These are phyloP conservation scores for Acanthamoeba divionensis DNA, from an alignment of 208 protist genomes.

Conservation along the genomic window DNA sequence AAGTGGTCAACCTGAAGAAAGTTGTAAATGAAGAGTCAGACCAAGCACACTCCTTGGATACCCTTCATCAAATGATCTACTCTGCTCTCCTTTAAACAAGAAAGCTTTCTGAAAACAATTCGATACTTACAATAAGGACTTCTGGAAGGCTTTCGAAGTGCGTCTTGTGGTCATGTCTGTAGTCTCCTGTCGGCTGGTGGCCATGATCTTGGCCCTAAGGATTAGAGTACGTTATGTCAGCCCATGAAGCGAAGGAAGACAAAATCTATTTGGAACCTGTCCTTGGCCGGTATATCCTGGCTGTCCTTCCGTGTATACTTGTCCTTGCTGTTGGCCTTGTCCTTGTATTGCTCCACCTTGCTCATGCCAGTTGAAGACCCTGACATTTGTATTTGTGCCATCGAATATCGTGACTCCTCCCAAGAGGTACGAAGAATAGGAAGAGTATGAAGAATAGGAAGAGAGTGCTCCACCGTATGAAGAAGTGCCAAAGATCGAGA, in stretches of 20 bases:
- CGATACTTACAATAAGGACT: not conserved
- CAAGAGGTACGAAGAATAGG: not conserved
- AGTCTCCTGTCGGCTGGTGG: not conserved
- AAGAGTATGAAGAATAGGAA: not conserved
- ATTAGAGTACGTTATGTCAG: not conserved
- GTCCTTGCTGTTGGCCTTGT: too few species aligned
- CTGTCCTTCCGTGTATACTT: too few species aligned
- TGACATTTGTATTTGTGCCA: too few species aligned
- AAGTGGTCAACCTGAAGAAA: not conserved
- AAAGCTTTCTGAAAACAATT: too few species aligned
- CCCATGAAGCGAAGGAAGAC: not conserved
- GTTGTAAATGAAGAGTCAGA: not conserved
- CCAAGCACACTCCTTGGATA: too few species aligned
- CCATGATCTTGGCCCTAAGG: not conserved
- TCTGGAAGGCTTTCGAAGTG: not conserved
- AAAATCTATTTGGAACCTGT: not conserved
- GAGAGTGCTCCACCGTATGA: not conserved
- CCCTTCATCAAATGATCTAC: too few species aligned
- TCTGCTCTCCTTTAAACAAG: not conserved
- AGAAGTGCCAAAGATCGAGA: not conserved
- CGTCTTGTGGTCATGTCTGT: not conserved
- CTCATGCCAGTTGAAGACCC: too few species aligned
- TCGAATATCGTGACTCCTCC: too few species aligned
- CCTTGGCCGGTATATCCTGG: too few species aligned
- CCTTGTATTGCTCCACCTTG: too few species aligned